Evolutionary conservation across 2,329 filamentous ascomycete species (phyloP).

Genomic region (Annulohypoxylon truncatum): DNA sequence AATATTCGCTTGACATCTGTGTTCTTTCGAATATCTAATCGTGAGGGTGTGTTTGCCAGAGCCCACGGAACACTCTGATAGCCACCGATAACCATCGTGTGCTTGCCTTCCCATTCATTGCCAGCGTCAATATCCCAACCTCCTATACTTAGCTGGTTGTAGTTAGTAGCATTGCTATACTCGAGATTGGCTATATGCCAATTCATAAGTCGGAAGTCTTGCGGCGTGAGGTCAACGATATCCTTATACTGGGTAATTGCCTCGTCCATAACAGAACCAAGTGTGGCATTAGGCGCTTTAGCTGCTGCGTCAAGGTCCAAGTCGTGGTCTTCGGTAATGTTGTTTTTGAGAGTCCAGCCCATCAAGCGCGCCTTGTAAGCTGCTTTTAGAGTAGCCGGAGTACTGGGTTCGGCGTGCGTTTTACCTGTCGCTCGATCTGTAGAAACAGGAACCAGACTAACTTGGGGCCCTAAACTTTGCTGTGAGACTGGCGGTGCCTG

Average conservation of each 20-base stretch:
- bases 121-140: constrained; percentile 98
- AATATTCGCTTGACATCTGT: constrained; percentile 77
- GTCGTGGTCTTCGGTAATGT: constrained; percentile 71
- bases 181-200: constrained; percentile 99
- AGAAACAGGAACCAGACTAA: constrained; percentile 71
- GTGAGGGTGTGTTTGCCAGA: constrained; percentile 79
- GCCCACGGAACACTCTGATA: constrained; percentile 95
- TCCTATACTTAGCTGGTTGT: constrained; percentile 85
- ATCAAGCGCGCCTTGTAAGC: constrained; percentile 81
- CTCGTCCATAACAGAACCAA: constrained; percentile 92
- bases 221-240: constrained; percentile 83
- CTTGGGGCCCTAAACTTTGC: constrained; percentile 63
- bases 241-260: constrained; percentile 89
- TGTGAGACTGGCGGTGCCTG: constrained; percentile 65
- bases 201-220: constrained; percentile 91
- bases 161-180: constrained; percentile 93
- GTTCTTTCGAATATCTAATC: constrained; percentile 80
- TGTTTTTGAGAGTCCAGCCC: constrained; percentile 82
- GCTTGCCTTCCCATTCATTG: constrained; percentile 95
- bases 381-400: constrained; percentile 76
- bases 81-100: constrained; percentile 92
- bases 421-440: constrained; percentile 77
- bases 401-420: constrained; percentile 76
- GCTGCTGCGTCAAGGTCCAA: constrained; percentile 77
- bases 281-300: constrained; percentile 73